phyloP scores from a whole-genome alignment of 2,329 filamentous ascomycete genomes.

The Sarocladiaceae sp. region DNA sequence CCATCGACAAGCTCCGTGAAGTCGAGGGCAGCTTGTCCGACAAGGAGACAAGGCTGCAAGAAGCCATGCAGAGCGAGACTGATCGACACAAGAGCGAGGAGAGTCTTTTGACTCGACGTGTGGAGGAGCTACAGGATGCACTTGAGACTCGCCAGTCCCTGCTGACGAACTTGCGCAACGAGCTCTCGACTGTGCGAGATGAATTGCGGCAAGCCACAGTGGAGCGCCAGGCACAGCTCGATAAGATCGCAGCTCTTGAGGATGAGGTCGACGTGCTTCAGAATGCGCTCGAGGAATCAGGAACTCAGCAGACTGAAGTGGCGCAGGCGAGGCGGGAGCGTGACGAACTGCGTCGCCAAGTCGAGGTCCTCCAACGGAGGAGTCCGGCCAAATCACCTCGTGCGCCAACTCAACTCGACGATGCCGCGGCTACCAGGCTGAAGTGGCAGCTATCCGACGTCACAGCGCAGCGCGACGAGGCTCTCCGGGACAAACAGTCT shows the following conservation, averaged over 20 bases:
- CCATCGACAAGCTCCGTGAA: slow-evolving; percentile 66
- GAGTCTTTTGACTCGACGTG: slow-evolving; percentile 64
- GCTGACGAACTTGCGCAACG: slow-evolving; percentile 60
- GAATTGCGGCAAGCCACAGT: slow-evolving; percentile 66
- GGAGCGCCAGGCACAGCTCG: slow-evolving; percentile 56
- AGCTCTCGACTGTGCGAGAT: slow-evolving; percentile 63
- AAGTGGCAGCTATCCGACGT: slow-evolving; percentile 55
- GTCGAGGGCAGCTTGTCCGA: slow-evolving; percentile 62
- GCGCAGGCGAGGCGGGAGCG: slow-evolving; percentile 21
- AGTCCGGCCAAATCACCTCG: slow-evolving; percentile 20
- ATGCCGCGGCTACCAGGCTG: slow-evolving; percentile 22
- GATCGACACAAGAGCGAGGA: slow-evolving; percentile 71
- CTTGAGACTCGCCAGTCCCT: slow-evolving; percentile 63
- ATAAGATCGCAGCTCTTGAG: slow-evolving; percentile 65
- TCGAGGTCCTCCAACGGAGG: slow-evolving; percentile 27
- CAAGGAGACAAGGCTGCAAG: slow-evolving; percentile 64
- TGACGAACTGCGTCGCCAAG: slow-evolving; percentile 29
- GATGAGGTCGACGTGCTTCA: slow-evolving; percentile 76
- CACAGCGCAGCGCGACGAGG: slow-evolving; percentile 51
- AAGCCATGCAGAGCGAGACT: slow-evolving; percentile 65
- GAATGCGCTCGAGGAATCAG: slow-evolving; percentile 31
- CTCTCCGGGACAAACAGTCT: slow-evolving; percentile 56
- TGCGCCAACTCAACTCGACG: not conserved
- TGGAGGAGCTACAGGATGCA: slow-evolving; percentile 69
- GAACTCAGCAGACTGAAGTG: slow-evolving; percentile 24